These are phyloP conservation scores for Lophiotrema nucula DNA, from an alignment of 495 filamentous ascomycete species.

Conservation along the genomic window DNA sequence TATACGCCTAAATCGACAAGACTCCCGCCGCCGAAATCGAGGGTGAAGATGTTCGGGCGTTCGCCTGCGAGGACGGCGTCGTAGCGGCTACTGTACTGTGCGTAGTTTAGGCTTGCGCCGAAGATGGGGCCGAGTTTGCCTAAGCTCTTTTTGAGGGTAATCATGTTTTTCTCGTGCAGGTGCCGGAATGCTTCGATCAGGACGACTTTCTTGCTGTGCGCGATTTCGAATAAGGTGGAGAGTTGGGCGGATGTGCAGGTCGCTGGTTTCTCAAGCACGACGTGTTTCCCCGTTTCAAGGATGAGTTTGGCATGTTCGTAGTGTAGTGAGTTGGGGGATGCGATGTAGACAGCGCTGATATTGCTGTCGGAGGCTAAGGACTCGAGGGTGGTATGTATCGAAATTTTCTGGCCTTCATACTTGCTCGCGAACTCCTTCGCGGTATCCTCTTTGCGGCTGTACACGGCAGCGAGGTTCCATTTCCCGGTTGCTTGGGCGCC, in stretches of 20 bases:
- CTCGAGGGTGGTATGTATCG: constrained; percentile 36
- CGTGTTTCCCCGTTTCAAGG: constrained; percentile 74
- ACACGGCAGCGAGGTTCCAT: constrained; percentile 40
- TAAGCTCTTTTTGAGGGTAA: constrained; percentile 67
- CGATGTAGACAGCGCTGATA: constrained; percentile 51
- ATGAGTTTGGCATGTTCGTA: constrained; percentile 63
- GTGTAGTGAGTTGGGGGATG: constrained; percentile 58
- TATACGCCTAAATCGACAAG: constrained; percentile 85
- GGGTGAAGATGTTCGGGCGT: constrained; percentile 83
- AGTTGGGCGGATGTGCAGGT: constrained; percentile 71
- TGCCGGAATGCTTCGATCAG: constrained; percentile 43
- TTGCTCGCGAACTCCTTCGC: constrained; percentile 35
- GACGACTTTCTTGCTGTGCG: constrained; percentile 50
- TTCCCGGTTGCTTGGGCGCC: constrained; percentile 35
- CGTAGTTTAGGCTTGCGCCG: constrained; percentile 39
- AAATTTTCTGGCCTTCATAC: constrained; percentile 18
- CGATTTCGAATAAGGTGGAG: constrained; percentile 63
- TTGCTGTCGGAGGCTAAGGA: constrained; percentile 39
- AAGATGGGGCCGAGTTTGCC: constrained; percentile 60
- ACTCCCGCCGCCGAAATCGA: constrained; percentile 71
- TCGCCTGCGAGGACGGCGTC: constrained; percentile 54
- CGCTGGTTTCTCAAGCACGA: constrained; percentile 89
- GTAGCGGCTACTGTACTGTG: constrained; percentile 39
- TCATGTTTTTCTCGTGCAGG: constrained; percentile 64
- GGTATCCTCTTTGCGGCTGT: constrained; percentile 38